A percentile compares a stretch with the other conserved stretches of the same genome.
Conservation (phyloP, 2,329 filamentous ascomycete genomes). For the Emergomyces pasteurianus region DNA sequence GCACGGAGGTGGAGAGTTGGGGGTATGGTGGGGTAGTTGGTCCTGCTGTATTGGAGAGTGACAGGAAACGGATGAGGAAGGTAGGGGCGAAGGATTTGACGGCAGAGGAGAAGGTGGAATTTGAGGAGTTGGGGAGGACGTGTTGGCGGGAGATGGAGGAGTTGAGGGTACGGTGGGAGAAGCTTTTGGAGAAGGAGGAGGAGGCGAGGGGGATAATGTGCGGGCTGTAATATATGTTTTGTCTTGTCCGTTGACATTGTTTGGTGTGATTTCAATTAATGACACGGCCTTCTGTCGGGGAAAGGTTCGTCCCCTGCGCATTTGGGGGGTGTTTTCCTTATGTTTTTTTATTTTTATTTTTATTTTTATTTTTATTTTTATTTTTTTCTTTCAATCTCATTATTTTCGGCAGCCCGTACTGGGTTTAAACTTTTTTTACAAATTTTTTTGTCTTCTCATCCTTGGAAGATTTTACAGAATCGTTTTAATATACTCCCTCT, state of each 20-base stretch:
- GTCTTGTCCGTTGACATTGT: background rate
- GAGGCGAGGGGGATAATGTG: background rate
- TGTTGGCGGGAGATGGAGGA: slow-evolving; percentile 35
- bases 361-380: too few species aligned
- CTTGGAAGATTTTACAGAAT: background rate
- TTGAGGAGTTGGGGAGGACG: slow-evolving; percentile 29
- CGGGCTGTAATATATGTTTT: background rate
- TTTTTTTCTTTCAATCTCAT: too few species aligned
- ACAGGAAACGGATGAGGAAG: slow-evolving; percentile 46
- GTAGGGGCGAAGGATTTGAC: slow-evolving; percentile 48
- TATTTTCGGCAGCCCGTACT: background rate
- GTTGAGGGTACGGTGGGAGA: slow-evolving; percentile 29
- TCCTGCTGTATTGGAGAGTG: slow-evolving; percentile 40
- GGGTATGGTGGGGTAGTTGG: slow-evolving; percentile 47
- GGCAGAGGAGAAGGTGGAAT: slow-evolving; percentile 22
- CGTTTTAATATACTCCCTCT: background rate
- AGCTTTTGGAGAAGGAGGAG: slow-evolving; percentile 25
- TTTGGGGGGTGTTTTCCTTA: too few species aligned
- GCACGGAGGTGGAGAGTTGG: slow-evolving; percentile 81
- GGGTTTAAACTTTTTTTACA: background rate
- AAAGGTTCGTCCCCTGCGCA: background rate
- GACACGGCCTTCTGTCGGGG: background rate
- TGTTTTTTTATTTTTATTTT: background rate
- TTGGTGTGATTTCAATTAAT: background rate
- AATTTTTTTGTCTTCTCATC: background rate